phyloP scores from a whole-genome alignment of 768 basidiomycete species.

The Pleurotus giganteus region DNA sequence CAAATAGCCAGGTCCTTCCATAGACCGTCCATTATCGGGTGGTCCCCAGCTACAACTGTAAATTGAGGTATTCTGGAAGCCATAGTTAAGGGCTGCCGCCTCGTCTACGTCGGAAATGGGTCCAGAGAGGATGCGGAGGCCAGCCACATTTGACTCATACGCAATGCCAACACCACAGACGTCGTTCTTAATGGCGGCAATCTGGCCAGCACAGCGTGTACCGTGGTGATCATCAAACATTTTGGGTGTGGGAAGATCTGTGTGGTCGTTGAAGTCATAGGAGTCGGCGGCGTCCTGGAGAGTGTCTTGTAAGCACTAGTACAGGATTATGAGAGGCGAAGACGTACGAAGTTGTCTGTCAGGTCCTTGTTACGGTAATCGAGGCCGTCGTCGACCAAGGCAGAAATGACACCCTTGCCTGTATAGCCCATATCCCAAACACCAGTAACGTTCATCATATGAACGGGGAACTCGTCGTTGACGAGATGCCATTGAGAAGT shows the following conservation, averaged over 20 bases:
- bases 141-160: constrained; percentile 88
- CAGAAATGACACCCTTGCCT: constrained; percentile 82
- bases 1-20: constrained; percentile 91
- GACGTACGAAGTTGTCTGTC: constrained; percentile 85
- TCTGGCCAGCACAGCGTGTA: constrained; percentile 96
- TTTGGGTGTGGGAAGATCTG: constrained; percentile 79
- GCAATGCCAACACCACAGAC: constrained; percentile 95
- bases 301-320: background rate
- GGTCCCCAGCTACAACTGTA: constrained; percentile 99
- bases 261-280: constrained; percentile 96
- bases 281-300: constrained; percentile 80
- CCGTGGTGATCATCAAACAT: constrained; percentile 94
- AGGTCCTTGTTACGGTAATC: constrained; percentile 89
- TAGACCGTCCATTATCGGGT: constrained; percentile 88
- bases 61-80: constrained; percentile 86
- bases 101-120: constrained; percentile 96
- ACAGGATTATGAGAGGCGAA: background rate
- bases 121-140: constrained; percentile 92
- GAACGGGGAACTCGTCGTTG: constrained; percentile 78
- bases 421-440: constrained; percentile 92
- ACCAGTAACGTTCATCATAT: constrained; percentile 90
- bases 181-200: constrained; percentile 89
- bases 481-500: constrained; percentile 91
- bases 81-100: constrained; percentile 92
- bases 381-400: constrained; percentile 93